Conservation (phyloP, 306 rosid genomes). For the Prunus fruticosa region DNA sequence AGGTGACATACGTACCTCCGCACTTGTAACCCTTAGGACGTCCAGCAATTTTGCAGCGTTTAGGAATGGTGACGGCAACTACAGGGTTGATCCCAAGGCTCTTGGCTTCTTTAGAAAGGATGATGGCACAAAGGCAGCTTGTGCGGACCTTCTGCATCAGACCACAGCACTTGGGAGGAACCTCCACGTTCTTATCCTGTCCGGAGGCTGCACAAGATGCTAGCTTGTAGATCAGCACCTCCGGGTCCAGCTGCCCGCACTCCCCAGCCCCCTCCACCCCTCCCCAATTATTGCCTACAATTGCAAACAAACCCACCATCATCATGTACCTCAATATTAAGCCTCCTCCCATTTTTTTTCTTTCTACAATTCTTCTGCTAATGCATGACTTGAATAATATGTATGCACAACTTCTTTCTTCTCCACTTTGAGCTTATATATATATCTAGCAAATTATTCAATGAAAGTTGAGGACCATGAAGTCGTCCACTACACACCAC, state of each 20-base stretch:
- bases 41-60: constrained; percentile 28
- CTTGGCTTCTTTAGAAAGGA: not conserved
- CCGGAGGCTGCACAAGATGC: not conserved
- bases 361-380: not conserved
- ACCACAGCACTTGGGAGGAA: not conserved
- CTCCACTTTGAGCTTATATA: too few relatives aligned
- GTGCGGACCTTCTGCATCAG: not conserved
- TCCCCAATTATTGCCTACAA: not conserved
- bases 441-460: too few relatives aligned
- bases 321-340: not conserved
- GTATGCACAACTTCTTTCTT: not conserved
- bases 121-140: constrained; percentile 2
- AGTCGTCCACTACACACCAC: too few relatives aligned
- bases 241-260: not conserved
- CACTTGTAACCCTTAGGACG: constrained; percentile 38
- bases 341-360: not conserved
- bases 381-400: not conserved
- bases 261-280: not conserved
- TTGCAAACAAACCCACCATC: not conserved
- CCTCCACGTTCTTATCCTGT: not conserved
- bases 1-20: constrained; percentile 25
- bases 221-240: not conserved
- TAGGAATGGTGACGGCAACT: constrained; percentile 29
- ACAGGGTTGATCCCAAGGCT: constrained; percentile 24
- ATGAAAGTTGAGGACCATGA: too few relatives aligned